Evolutionary conservation across 2,329 filamentous ascomycete genomes (phyloP).

Genomic region (Thelonectria discophora): DNA sequence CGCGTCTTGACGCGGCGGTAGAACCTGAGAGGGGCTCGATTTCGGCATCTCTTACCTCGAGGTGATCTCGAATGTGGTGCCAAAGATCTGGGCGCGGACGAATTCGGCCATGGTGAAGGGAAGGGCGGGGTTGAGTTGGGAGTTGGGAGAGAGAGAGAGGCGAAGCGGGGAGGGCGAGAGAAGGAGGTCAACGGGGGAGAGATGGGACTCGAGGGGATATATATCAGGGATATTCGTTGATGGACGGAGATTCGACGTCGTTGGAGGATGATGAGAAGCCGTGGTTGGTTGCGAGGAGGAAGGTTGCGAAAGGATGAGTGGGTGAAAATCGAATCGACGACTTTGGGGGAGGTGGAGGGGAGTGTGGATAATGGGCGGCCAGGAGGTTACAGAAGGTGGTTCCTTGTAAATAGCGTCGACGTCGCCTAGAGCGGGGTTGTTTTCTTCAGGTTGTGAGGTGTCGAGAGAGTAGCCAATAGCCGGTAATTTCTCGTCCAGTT

Average conservation of each 20-base stretch:
- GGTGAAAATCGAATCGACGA: constrained; percentile 24
- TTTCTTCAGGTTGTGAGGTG: not conserved
- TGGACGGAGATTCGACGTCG: not conserved
- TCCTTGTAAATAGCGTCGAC: constrained; percentile 5
- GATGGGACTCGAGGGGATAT: not conserved
- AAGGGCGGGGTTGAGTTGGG: constrained; percentile 35
- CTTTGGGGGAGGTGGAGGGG: constrained; percentile 7
- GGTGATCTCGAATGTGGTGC: constrained; percentile 99
- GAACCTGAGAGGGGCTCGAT: not conserved
- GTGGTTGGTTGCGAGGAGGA: not conserved
- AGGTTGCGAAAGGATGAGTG: constrained; percentile 6
- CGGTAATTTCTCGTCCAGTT: not conserved
- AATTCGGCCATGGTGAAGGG: constrained; percentile 92
- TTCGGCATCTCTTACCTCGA: constrained; percentile 73
- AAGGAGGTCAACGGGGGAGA: constrained; percentile 3
- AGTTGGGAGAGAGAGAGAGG: constrained; percentile 1
- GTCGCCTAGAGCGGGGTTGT: not conserved
- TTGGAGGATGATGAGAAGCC: constrained; percentile 1
- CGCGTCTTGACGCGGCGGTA: not conserved
- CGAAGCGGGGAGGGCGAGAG: not conserved
- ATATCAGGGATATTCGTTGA: not conserved
- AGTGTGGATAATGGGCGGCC: constrained; percentile 16
- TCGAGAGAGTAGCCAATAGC: not conserved
- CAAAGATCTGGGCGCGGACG: constrained; percentile 98
- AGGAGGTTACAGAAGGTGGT: constrained; percentile 8